Percentiles rank a stretch among this genome's conserved stretches.
These are phyloP conservation scores for Bocquillonia castaneifolia DNA, from an alignment of 441 rosid species.

Conservation along the genomic window DNA sequence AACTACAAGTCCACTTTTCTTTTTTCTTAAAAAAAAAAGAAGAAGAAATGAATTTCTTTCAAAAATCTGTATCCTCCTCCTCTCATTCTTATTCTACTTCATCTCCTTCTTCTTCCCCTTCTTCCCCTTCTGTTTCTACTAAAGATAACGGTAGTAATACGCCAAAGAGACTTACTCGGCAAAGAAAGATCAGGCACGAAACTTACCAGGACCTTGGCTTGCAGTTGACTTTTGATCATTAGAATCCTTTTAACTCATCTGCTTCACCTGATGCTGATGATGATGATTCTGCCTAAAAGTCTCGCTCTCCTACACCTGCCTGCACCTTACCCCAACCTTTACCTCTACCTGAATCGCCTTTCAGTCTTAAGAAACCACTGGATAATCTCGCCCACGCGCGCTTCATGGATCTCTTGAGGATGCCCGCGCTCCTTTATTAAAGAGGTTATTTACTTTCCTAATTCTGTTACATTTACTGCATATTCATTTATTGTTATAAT, in stretches of 20 bases:
- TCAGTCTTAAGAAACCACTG: conserved; percentile 21
- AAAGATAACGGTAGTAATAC: conserved; percentile 13
- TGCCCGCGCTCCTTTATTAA: conserved; percentile 11
- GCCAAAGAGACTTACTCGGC: not conserved
- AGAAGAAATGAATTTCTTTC: conserved; percentile 26
- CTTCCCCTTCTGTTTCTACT: conserved; percentile 14
- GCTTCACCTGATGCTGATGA: no score
- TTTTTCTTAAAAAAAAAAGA: no score
- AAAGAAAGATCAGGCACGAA: conserved; percentile 39
- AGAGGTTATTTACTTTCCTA: conserved; percentile 27
- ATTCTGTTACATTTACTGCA: no score
- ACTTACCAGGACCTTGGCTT: conserved; percentile 24
- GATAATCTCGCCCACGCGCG: conserved; percentile 13
- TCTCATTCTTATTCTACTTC: conserved; percentile 23
- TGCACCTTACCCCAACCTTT: conserved; percentile 47
- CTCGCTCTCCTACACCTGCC: conserved; percentile 23
- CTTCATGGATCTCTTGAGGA: conserved; percentile 28
- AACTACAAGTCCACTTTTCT: no score
- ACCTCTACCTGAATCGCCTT: conserved; percentile 44
- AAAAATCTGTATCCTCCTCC: conserved; percentile 2
- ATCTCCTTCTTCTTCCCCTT: conserved; percentile 12
- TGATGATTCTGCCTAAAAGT: conserved; percentile 23
- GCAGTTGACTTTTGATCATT: not conserved
- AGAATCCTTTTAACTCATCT: conserved; percentile 21
- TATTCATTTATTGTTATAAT: no score